Base-by-base conservation (phyloP, 2,329 filamentous ascomycete genomes). In the Penicillium vulpinum region DNA sequence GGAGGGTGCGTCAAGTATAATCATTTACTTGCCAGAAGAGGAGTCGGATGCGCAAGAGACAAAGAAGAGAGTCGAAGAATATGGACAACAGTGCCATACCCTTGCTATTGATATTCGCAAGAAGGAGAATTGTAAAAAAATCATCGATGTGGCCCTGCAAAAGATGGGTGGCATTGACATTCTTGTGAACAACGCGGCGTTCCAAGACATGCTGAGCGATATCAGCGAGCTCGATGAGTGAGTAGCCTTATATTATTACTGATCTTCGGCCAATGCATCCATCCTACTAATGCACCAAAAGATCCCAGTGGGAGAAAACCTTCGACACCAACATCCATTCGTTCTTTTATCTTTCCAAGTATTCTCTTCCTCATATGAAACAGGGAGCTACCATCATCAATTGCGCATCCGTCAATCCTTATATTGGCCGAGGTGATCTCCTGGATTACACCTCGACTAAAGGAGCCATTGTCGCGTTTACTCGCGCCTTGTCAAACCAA, bases 271-370 rank as follows among this genome's bases (percentile, higher is more conserved):
- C 11, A 18, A 31, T 18, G 1, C 5, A 46, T 18, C 7, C 5
- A 46, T 18, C 7, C 18, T 33, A n/a, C 54, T 56, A 40, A 56
- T 18, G 4, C 7, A 15, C 11, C 7, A 26, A 29, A 56, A 87
- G 85, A 68, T 88, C 91, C 5, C 90, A 94, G 77, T 94, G 89
- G 90, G 67, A 87, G 50, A 80, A 86, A 57, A 93, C 89, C 0
- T 93, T 95, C 76, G 81, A 91, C 74, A 90, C 86, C 46, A 95
- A 94, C 77, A 92, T 94, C 67, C 88, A 93, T 73, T 83, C 88
- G 4, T 88, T 86, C 78, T 94, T 92, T 80, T 93, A 87, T 77
- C 80, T 93, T 35, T 83, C 89, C 58, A 94, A 94, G 73, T 91
- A 92, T 69, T 76, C 82, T 13, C 80, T 94, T 11, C 86, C 85